Conservation (phyloP, 345 rosid genomes). For the Brassica rapa region DNA sequence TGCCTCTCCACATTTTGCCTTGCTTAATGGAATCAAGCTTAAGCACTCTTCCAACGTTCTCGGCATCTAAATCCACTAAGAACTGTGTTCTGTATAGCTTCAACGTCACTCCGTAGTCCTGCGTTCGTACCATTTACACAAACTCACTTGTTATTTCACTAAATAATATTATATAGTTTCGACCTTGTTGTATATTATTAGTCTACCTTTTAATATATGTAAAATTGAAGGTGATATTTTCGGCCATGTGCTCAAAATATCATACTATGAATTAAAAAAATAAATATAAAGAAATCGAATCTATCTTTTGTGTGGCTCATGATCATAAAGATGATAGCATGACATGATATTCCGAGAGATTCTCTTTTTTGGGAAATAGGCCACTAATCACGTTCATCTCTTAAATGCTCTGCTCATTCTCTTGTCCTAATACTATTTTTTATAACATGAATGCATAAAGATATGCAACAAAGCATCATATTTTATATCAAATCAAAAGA, state of each 20-base stretch:
- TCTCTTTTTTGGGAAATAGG: conserved; percentile 40
- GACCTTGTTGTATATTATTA: neutral
- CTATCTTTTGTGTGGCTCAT: conserved; percentile 13
- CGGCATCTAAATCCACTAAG: conserved; percentile 62
- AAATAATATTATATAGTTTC: neutral
- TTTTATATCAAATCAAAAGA: conserved; percentile 33
- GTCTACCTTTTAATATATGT: neutral
- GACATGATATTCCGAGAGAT: conserved; percentile 34
- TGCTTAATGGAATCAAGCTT: conserved; percentile 69
- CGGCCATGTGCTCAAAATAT: conserved; percentile 6
- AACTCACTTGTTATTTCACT: neutral
- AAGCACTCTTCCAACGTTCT: conserved; percentile 52
- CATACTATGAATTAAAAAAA: neutral
- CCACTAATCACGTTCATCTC: conserved; percentile 43
- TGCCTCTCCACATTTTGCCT: conserved; percentile 76
- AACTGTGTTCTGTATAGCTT: conserved; percentile 59
- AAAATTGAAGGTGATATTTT: neutral
- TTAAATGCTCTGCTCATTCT: conserved; percentile 38
- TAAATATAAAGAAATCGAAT: conserved; percentile 2
- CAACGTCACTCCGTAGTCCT: conserved; percentile 70
- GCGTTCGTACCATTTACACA: conserved; percentile 15
- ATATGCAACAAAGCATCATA: neutral
- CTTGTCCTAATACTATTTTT: conserved; percentile 15
- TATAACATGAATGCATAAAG: neutral
- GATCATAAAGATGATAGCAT: conserved; percentile 34